Evolutionary conservation across 1,284 basidiomycete genomes (phyloP), one percentile per base, ranked within the genome.

Genomic region (Cutaneotrichosporon sp.): DNA sequence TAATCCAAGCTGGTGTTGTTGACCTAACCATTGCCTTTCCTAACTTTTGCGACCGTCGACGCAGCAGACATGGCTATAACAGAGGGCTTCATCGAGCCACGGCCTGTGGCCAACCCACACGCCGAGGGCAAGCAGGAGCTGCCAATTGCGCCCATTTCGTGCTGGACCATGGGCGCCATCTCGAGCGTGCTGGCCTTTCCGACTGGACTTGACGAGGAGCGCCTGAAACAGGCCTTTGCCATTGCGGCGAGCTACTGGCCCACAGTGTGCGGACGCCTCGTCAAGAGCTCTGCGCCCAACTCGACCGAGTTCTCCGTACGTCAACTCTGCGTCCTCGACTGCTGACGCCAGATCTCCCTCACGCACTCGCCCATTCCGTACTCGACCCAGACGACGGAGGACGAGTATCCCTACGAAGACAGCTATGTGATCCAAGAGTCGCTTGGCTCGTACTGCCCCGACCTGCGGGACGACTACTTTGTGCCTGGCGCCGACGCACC

Each of bases 361-460:
- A 63, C 60, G 14, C 52, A 53, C n/a, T 65, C 64, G 20, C 60
- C 52, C 10, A 65, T 65, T 8, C 64, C 62, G 4, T 63, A 60
- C 48, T 51, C 49, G 30, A 59, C 58, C 1, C 64, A 62, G 55
- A 58, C 56, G 3, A 46, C 57, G 15, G 46, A 40, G 17, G 50
- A 35, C 35, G 54, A 45, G 38, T 53, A 60, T 48, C 52, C 59
- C 8, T 56, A 42, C 42, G 5, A 22, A 17, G 42, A 50, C 49
- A 40, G 34, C 8, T 12, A 58, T 15, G 64, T 66, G 21, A 40
- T 64, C 21, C 60, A 61, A 52, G 41, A 54, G 37, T 41, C 35
- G 33, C 55, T 64, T 2, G 52, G 47, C 10, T 39, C 41, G 9
- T 64, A 55, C 48, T 15, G 59, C 14, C 58, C 62, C 7, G 48